Evolutionary conservation across 805 yeast species (phyloP).

Genomic region (Yamadazyma insecticola): DNA sequence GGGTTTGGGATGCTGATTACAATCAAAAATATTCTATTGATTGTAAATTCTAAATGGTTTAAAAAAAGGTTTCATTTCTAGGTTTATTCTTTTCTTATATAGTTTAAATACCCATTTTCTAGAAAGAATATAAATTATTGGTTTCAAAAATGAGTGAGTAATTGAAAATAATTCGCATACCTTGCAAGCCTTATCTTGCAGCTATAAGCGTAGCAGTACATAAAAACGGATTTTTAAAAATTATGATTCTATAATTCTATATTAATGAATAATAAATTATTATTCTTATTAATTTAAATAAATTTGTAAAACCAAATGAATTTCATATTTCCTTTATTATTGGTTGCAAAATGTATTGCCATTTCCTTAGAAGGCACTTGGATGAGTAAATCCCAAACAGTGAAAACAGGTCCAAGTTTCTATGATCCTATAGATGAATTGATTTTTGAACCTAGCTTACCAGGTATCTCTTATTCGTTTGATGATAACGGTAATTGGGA

Average conservation of each 20-base stretch:
- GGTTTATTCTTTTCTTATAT: constrained; percentile 5
- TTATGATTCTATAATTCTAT: no score
- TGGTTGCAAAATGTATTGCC: background rate
- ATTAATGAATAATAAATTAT: no score
- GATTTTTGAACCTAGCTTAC: constrained; percentile 15
- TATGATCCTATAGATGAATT: constrained; percentile 17
- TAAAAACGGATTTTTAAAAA: no score
- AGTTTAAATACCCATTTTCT: background rate
- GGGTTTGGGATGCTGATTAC: constrained; percentile 63
- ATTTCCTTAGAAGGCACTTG: constrained; percentile 15
- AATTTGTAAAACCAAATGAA: no score
- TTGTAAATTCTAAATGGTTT: constrained; percentile 23
- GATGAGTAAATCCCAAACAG: constrained; percentile 16
- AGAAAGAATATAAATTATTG: no score
- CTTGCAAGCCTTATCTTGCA: no score
- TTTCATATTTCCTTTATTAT: background rate
- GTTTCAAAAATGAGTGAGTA: no score
- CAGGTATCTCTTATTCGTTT: constrained; percentile 19
- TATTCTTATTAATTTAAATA: no score
- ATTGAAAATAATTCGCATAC: no score
- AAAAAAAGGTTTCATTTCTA: background rate
- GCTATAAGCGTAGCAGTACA: no score
- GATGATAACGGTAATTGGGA: constrained; percentile 19
- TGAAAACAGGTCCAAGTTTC: constrained; percentile 15
- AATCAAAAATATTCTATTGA: constrained; percentile 33